Evolutionary conservation across 2,329 filamentous ascomycete species (phyloP).

Genomic region (Xylaria sp.): DNA sequence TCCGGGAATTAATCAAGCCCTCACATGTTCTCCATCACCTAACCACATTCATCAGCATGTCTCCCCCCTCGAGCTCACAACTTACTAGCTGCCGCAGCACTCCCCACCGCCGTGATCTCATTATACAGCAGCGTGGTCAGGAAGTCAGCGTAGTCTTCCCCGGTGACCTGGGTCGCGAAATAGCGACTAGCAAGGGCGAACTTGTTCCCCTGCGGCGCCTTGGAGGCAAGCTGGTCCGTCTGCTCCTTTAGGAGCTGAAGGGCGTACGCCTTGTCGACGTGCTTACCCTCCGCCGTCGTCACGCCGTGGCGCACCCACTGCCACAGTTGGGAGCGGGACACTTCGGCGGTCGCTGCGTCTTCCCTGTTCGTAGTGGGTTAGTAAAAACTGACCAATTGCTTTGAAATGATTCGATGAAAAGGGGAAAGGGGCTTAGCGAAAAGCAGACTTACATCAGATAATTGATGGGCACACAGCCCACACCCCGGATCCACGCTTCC

Average conservation of each 20-base stretch:
- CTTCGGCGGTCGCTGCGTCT: slow-evolving; percentile 94
- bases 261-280: slow-evolving; percentile 86
- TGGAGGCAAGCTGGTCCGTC: slow-evolving; percentile 65
- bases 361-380: slow-evolving; percentile 48
- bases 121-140: slow-evolving; percentile 54
- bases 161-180: slow-evolving; percentile 87
- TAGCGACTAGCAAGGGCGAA: slow-evolving; percentile 86
- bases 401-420: background rate
- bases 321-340: slow-evolving; percentile 91
- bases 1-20: no score
- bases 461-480: slow-evolving; percentile 97
- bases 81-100: slow-evolving; percentile 31
- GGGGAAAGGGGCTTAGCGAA: background rate
- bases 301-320: slow-evolving; percentile 80
- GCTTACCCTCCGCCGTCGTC: slow-evolving; percentile 80
- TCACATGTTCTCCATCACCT: background rate
- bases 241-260: slow-evolving; percentile 83
- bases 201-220: slow-evolving; percentile 84
- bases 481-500: slow-evolving; percentile 94
- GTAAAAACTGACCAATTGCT: background rate
- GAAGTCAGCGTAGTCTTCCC: slow-evolving; percentile 97
- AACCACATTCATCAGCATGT: background rate
- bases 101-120: slow-evolving; percentile 33
- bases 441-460: slow-evolving; percentile 67
- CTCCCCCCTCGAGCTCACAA: slow-evolving; percentile 17